Evolutionary conservation across 2,329 filamentous ascomycete species (phyloP).

Genomic region (Neopestalotiopsis rosae): DNA sequence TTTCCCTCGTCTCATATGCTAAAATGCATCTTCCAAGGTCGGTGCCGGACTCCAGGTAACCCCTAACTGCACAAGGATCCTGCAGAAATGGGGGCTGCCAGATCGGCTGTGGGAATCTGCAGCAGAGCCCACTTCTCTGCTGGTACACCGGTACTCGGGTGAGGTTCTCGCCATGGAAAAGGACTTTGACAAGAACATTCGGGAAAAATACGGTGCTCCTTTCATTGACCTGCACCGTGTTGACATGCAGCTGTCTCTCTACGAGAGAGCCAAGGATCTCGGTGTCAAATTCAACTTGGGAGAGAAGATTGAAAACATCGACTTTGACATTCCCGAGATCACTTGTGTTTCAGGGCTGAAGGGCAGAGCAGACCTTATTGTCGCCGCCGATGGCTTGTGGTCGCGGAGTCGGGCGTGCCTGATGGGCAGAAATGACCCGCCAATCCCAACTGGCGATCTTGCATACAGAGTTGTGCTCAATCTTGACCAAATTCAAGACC

Average conservation of each 20-base stretch:
- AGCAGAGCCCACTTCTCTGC: slow-evolving; percentile 51
- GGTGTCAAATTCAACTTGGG: slow-evolving; percentile 57
- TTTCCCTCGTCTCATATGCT: background rate
- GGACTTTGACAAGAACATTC: slow-evolving; percentile 58
- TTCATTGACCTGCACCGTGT: slow-evolving; percentile 67
- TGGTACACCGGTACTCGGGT: slow-evolving; percentile 59
- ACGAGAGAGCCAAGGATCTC: slow-evolving; percentile 54
- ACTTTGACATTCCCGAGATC: slow-evolving; percentile 51
- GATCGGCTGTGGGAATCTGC: slow-evolving; percentile 44
- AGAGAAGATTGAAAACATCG: slow-evolving; percentile 50
- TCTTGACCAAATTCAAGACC: slow-evolving; percentile 56
- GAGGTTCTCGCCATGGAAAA: slow-evolving; percentile 54
- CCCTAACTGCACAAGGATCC: slow-evolving; percentile 53
- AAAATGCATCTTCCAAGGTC: slow-evolving; percentile 39
- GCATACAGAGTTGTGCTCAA: slow-evolving; percentile 67
- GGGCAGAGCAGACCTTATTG: slow-evolving; percentile 58
- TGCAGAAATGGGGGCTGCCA: slow-evolving; percentile 56
- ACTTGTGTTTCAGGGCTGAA: slow-evolving; percentile 42
- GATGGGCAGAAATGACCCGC: slow-evolving; percentile 49
- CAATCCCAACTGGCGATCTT: slow-evolving; percentile 66
- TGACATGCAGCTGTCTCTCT: slow-evolving; percentile 62
- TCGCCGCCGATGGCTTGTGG: slow-evolving; percentile 70
- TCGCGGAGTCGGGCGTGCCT: slow-evolving; percentile 59
- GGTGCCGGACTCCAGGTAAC: slow-evolving; percentile 60
- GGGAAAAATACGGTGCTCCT: slow-evolving; percentile 58